Evolutionary conservation across 148 eudicot species (phyloP), one percentile per base, ranked within the genome.

Genomic region (Tetragonia tetragonoides): DNA sequence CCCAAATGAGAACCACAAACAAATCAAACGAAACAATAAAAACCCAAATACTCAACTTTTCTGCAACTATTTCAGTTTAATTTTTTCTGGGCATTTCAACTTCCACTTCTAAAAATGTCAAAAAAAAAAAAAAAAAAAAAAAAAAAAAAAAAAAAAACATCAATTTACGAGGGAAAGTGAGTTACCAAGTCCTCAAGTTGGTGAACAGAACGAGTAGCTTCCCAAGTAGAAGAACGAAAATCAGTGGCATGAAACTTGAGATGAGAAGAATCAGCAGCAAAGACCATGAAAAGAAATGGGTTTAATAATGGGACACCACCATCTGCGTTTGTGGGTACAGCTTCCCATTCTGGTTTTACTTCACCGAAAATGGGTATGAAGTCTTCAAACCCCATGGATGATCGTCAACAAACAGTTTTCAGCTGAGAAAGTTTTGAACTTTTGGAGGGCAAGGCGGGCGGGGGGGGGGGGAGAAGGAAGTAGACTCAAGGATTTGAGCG

Each of bases 101-200:
- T 28, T 53, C 38, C 74, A 46, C 21, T 21, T 16, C 39, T 40
- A 56, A 67, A 34, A 54, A 47, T 47, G 37, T 17, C 38, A 28
- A 47, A 28, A 2, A 64, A 65, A 21, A 20, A 14, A 54, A 66
- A 0, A 12, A 34, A 68, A 0, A 68, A 12, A 76, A 34, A 76
- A n/a, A n/a, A n/a, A 28, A 47, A 28, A 2, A 64, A 65, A 21
- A 68, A 0, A 68, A 12, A 76, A 34, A 76, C 24, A 15, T 3
- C 16, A 10, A 34, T 40, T 0, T 10, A 15, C 2, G 59, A 54
- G 68, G 38, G 61, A 41, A 39, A 56, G 14, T 0, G 51, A 28
- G 9, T n/a, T 67, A 92, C 97, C 97, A 93, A 70, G 85, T 93
- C 93, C 68, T 93, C 95, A 16, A 93, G 93, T 51, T 89, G 85